Conservation (phyloP, 345 rosid species). For the Aquilaria yunnanensis region DNA sequence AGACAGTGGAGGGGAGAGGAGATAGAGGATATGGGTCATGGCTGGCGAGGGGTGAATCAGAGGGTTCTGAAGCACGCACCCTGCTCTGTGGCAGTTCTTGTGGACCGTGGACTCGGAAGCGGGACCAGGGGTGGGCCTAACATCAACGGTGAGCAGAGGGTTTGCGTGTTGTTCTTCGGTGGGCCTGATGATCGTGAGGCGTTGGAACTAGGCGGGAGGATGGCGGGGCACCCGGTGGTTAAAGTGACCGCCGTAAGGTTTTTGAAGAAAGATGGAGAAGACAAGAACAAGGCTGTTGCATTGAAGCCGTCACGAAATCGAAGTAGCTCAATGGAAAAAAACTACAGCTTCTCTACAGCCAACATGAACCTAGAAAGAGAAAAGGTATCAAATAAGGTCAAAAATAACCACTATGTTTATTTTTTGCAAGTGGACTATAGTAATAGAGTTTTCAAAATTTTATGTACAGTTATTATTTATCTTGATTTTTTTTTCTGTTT, state of each 20-base stretch:
- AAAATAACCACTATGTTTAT: too few species aligned
- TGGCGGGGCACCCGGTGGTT: conserved; percentile 64
- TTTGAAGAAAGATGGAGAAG: too few species aligned
- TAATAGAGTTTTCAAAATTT: too few species aligned
- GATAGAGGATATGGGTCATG: conserved; percentile 58
- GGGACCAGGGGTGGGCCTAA: conserved; percentile 34
- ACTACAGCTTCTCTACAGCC: conserved; percentile 51
- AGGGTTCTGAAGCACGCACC: conserved; percentile 47
- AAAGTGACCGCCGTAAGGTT: conserved; percentile 37
- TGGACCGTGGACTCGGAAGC: conserved; percentile 78
- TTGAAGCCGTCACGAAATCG: conserved; percentile 35
- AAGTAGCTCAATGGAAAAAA: conserved; percentile 23
- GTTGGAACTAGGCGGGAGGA: conserved; percentile 46
- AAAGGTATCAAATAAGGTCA: conserved; percentile 22
- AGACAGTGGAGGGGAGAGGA: conserved; percentile 50
- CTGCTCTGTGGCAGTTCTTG: conserved; percentile 67
- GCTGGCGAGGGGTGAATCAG: conserved; percentile 37
- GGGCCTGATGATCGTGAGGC: conserved; percentile 62
- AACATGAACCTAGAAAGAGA: conserved; percentile 41
- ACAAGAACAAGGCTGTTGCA: conserved; percentile 3
- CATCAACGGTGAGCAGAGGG: conserved; percentile 26
- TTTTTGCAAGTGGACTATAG: too few species aligned
- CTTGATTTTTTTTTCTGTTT: too few species aligned
- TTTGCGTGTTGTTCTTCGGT: conserved; percentile 35
- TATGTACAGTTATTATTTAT: too few species aligned